A percentile compares a stretch with the other conserved stretches of the same genome.
Conservation (phyloP, 202 grass and related monocot genomes). For the Brachypodium distachyon region DNA sequence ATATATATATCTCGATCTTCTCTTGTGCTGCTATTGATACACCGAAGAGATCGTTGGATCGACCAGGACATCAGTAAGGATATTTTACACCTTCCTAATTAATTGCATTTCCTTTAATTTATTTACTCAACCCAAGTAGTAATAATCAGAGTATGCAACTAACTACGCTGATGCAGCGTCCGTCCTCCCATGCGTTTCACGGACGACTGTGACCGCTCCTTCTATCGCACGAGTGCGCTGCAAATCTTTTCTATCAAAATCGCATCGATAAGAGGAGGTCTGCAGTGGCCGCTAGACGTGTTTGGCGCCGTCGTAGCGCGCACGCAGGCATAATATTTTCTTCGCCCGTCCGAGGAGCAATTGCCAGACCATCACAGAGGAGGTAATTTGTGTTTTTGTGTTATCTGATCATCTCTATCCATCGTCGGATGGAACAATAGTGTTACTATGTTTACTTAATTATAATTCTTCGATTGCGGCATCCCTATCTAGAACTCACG, state of each 20-base stretch:
- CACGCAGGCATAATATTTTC: not conserved
- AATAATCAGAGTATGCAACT: too few relatives aligned
- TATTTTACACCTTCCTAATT: too few relatives aligned
- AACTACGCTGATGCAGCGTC: not conserved
- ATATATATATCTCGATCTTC: too few relatives aligned
- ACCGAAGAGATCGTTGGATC: too few relatives aligned
- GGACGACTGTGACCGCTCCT: not conserved
- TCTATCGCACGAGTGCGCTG: too few relatives aligned
- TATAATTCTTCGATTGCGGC: not conserved
- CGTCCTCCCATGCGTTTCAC: not conserved
- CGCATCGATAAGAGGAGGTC: not conserved
- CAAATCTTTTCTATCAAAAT: not conserved
- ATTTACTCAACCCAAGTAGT: too few relatives aligned
- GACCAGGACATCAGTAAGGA: too few relatives aligned
- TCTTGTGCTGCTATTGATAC: too few relatives aligned
- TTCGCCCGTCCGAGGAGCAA: not conserved
- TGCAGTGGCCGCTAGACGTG: not conserved
- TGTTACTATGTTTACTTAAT: not conserved
- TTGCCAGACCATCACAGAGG: not conserved
- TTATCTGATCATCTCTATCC: too few relatives aligned
- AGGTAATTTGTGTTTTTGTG: too few relatives aligned
- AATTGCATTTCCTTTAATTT: too few relatives aligned
- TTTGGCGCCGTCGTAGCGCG: not conserved
- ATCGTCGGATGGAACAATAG: too few relatives aligned
- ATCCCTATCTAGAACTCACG: not conserved